Evolutionary conservation across 805 yeast genomes (phyloP), one percentile per base, ranked within the genome.

Genomic region (Metschnikowia anglica): DNA sequence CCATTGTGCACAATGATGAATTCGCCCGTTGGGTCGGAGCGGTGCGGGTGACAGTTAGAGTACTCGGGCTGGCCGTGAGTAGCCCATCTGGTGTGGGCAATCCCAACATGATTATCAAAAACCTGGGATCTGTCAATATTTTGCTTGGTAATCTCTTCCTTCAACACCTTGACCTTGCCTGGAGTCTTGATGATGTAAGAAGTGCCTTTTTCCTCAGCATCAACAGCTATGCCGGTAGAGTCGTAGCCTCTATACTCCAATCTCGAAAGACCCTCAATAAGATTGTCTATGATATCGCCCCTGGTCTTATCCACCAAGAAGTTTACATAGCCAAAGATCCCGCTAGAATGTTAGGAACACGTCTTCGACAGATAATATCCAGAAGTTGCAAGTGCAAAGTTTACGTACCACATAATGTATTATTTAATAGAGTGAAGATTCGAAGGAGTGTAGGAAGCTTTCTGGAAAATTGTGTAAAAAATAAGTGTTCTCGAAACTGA

Each of bases 11-110:
- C 98, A 51, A 93, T 83, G 33, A 88, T 80, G 58, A 93, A 93
- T 65, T 90, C 96, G 55, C 85, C 84, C 34, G 68, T 66, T 8
- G 79, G 76, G 63, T 88, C 99, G 1, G 97, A 88, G 52, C 91
- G 74, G 63, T 91, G 98, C 37, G 99, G 99, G 65, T 93, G 99
- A 63, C 98, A 93, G 74, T 93, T 93, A 48, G 66, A 56, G 49
- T 76, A 80, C 53, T 80, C 81, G 44, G 97, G 97, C 58, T 83
- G 87, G 67, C 99, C 99, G 66, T 93, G 99, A 28, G 99, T 93
- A 39, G 99, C 99, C 99, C 99, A 93, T 74, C 99, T 86, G 11
- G 99, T 93, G 70, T 93, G 99, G 18, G 99, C 98, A 64, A 93
- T 93, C 62, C 96, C 99, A 47, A 83, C 89, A 62, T 93, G 99